Conservation (phyloP, 2,329 filamentous ascomycete genomes). For the Didymella lethalis region DNA sequence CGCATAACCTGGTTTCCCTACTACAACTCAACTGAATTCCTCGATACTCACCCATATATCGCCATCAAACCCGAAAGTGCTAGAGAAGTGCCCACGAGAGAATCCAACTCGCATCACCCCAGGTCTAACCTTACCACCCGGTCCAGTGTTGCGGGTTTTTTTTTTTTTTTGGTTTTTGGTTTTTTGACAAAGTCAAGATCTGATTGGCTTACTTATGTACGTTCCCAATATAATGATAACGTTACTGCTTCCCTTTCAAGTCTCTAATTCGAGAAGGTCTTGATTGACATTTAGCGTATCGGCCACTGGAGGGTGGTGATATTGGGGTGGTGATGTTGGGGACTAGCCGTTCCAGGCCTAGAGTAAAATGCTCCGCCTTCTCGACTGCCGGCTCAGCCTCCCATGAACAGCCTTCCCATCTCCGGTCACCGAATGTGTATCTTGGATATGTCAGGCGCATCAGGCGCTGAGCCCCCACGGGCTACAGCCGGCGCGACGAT, state of each 20-base stretch:
- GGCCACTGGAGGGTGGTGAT: neutral
- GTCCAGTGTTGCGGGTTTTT: too few relatives aligned
- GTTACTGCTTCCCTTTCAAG: neutral
- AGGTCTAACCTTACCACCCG: too few relatives aligned
- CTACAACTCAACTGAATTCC: too few relatives aligned
- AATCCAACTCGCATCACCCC: too few relatives aligned
- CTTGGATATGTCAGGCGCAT: neutral
- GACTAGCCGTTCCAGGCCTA: neutral
- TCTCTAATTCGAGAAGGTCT: neutral
- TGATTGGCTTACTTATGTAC: too few relatives aligned
- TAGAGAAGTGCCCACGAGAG: too few relatives aligned
- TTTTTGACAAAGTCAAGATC: too few relatives aligned
- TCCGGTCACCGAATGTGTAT: constrained; percentile 11
- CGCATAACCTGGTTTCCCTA: too few relatives aligned
- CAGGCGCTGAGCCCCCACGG: neutral
- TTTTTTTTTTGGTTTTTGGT: too few relatives aligned
- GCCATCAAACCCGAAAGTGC: too few relatives aligned
- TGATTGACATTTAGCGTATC: neutral
- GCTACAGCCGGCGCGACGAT: neutral
- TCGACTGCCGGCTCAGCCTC: constrained; percentile 4
- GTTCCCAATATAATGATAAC: too few relatives aligned
- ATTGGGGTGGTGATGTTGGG: neutral
- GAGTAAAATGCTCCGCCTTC: constrained; percentile 1
- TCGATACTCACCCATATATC: too few relatives aligned
- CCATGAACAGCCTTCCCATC: neutral